Evolutionary conservation across 75 land plant genomes (phyloP), one percentile per base, ranked within the genome.

Genomic region (Isoetes taiwanensis): DNA sequence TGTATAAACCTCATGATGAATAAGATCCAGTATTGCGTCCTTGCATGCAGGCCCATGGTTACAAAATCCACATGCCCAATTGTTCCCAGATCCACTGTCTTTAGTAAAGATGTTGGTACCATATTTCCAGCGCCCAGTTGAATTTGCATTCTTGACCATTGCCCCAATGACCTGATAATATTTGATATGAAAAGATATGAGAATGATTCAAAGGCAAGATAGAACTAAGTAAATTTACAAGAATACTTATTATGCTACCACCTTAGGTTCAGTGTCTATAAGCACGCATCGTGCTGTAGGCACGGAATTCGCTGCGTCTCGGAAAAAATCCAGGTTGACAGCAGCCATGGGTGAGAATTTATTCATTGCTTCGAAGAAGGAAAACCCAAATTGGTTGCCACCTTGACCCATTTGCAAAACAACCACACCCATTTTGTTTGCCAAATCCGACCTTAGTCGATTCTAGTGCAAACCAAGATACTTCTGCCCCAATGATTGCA

Each of bases 51-150:
- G 68, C 24, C 68, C 74, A 59, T 64, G 60, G n/a, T 43, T 66
- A 40, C 60, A 59, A 26, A 41, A 71, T 1, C 74, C 74, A 8
- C 61, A 25, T 2, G 74, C 74, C 74, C 74, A 71, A 52, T 71
- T 71, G 57, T 71, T 71, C 2, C 74, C 74, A 4, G 74, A 71
- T 2, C 74, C 74, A 24, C 63, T 64, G 21, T 71, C 69, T 9
- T 34, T 57, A 14, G 69, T 71, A 52, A 64, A 58, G 61, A 30
- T 65, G 26, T 23, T 56, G 28, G 43, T 6, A n/a, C 32, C 21
- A 39, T 59, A 71, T 28, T 16, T 71, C 74, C 74, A 71, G 1
- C 1, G 14, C 9, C 39, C 41, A 2, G 2, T 20, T 19, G 58
- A 3, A 35, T 60, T 29, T 16, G 67, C 64, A 23, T 58, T 58